A percentile compares a stretch with the other conserved stretches of the same genome.
Conservation (phyloP, 2,329 filamentous ascomycete genomes). For the Furcasterigmium furcatum region DNA sequence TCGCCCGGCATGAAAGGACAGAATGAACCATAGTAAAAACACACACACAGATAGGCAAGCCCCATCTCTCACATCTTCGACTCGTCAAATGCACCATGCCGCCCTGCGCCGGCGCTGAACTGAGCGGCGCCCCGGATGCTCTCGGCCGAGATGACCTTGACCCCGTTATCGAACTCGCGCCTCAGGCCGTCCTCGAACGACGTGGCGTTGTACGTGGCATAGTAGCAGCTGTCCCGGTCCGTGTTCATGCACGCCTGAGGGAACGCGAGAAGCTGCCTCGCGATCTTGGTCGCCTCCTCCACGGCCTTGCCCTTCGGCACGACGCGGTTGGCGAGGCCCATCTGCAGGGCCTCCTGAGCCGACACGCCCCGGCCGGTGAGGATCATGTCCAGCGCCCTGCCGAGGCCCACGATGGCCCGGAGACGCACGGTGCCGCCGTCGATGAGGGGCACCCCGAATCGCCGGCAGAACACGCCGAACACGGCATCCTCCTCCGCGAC, state of each 20-base stretch:
- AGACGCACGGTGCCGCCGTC: slow-evolving; percentile 49
- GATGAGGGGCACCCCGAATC: slow-evolving; percentile 28
- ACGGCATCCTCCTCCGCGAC: slow-evolving; percentile 49
- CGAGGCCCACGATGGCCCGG: slow-evolving; percentile 46
- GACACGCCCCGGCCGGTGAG: slow-evolving; percentile 47
- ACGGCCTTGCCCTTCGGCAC: slow-evolving; percentile 46
- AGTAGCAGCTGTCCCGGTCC: slow-evolving; percentile 45
- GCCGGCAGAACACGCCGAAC: slow-evolving; percentile 53
- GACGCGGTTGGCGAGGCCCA: slow-evolving; percentile 51
- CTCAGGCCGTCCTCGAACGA: slow-evolving; percentile 47
- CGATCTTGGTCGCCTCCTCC: slow-evolving; percentile 44
- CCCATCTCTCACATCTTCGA: too few relatives aligned
- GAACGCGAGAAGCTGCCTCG: slow-evolving; percentile 41
- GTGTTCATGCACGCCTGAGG: slow-evolving; percentile 49
- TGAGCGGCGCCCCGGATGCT: slow-evolving; percentile 20
- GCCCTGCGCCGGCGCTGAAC: slow-evolving; percentile 4
- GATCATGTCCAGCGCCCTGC: slow-evolving; percentile 53
- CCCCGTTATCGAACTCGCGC: slow-evolving; percentile 41
- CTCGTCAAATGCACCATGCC: slow-evolving; percentile 4
- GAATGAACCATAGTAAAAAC: too few relatives aligned
- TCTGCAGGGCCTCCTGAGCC: slow-evolving; percentile 44
- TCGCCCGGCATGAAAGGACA: too few relatives aligned
- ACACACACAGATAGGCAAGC: too few relatives aligned
- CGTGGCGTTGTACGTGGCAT: slow-evolving; percentile 42
- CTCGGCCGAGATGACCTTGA: slow-evolving; percentile 37